Evolutionary conservation across 2,329 filamentous ascomycete genomes (phyloP), one percentile per base, ranked within the genome.

Genomic region (Ceratocystis harringtonii): DNA sequence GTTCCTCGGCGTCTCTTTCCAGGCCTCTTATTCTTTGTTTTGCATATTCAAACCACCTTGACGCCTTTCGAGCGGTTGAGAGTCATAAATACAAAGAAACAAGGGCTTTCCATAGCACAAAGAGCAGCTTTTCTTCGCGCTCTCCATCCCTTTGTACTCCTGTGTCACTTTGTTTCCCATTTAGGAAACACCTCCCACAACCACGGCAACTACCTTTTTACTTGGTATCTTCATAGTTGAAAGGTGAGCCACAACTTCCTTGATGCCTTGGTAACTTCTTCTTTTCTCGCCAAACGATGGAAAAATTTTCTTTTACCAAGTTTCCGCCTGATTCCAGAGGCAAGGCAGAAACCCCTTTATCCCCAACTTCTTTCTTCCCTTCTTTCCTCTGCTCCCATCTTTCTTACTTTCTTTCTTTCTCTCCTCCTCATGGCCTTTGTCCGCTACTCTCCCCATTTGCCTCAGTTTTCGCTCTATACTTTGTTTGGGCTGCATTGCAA

Each of bases 171-270:
- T 5, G 36, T 15, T 52, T 52, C 48, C 48, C 8, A 22, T 28
- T 52, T 52, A n/a, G 48, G 48, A 52, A 52, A 28, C 10, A 52
- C 48, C 4, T 19, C 28, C 48, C 19, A 58, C 28, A 32, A 30
- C 55, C 55, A 58, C 55, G 6, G 55, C 55, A 58, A 58, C 55
- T 36, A 22, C 55, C 22, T 15, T 10, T 52, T 52, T 52, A 15
- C 22, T 25, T 52, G 25, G 4, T 12, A 52, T 25, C 22, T 58
- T n/a, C 15, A 36, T 3, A 32, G 3, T 52, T 52, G 48, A 58
- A 58, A 58, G 55, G 55, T 58, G 28, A 58, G 55, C 17, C 28
- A n/a, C 22, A 58, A 58, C 55, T 58, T 30, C 48, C 48, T 52
- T 6, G 25, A 10, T 25, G 4, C 36, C 36, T 41, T 41, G 19